Percentiles rank a stretch among this genome's conserved stretches.
phyloP scores from a whole-genome alignment of 495 filamentous ascomycete species.

The Penicillium pulvis region DNA sequence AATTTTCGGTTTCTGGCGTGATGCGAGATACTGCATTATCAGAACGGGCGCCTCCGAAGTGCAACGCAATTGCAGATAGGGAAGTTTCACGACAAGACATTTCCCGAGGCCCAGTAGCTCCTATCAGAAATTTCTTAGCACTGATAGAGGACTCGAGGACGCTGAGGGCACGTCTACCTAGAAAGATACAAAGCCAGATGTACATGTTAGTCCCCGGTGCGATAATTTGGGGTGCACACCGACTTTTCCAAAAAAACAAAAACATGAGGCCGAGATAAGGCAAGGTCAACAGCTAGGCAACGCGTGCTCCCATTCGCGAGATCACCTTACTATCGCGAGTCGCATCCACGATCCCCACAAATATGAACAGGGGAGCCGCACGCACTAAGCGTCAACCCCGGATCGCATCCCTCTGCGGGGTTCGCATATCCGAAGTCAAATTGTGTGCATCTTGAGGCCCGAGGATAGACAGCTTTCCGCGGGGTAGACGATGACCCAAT shows the following conservation, averaged over 20 bases:
- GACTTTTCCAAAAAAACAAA: not conserved
- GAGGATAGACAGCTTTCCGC: not conserved
- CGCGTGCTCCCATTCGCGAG: conserved; percentile 7
- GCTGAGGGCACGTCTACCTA: not conserved
- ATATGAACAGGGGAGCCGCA: conserved; percentile 18
- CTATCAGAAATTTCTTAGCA: not conserved
- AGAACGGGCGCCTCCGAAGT: conserved; percentile 1
- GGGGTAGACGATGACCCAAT: not conserved
- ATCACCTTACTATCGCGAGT: conserved; percentile 8
- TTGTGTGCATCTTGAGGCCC: not conserved
- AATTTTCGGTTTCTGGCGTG: conserved; percentile 8
- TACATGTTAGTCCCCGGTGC: not conserved
- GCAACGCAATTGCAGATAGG: conserved; percentile 4
- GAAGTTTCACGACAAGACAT: not conserved
- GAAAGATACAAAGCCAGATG: not conserved
- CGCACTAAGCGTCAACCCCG: conserved; percentile 11
- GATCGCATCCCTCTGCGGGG: conserved; percentile 3
- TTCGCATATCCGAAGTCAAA: not conserved
- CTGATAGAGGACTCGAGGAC: not conserved
- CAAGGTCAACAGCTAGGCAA: not conserved
- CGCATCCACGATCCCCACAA: conserved; percentile 9
- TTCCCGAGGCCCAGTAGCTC: not conserved
- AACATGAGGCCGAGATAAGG: conserved; percentile 11
- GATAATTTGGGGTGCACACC: not conserved
- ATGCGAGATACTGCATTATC: conserved; percentile 21